Percentiles rank a stretch among this genome's conserved stretches.
phyloP scores from a whole-genome alignment of 2,329 filamentous ascomycete genomes.

The Sphaerostilbella broomeana region DNA sequence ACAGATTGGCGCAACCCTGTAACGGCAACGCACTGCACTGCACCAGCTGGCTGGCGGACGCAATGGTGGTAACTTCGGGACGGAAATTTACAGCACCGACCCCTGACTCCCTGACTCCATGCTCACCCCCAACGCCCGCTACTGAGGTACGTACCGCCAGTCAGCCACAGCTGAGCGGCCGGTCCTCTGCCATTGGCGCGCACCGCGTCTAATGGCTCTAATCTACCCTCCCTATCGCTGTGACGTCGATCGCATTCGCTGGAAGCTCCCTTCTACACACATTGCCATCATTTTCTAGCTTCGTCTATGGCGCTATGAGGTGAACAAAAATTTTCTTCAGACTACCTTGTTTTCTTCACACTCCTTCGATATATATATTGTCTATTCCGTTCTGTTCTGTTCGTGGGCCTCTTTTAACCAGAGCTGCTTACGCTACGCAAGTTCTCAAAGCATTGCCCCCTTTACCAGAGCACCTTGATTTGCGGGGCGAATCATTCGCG shows the following conservation, averaged over 20 bases:
- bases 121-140: background rate
- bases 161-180: constrained; percentile 12
- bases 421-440: background rate
- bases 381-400: background rate
- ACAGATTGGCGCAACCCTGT: constrained; percentile 10
- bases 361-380: background rate
- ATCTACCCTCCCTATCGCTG: constrained; percentile 1
- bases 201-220: constrained; percentile 5
- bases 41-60: too few relatives aligned
- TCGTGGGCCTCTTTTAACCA: too few relatives aligned
- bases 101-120: constrained; percentile 3
- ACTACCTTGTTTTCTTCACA: background rate
- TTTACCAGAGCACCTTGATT: background rate
- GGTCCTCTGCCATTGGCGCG: constrained; percentile 11
- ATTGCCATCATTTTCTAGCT: background rate
- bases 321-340: constrained; percentile 1
- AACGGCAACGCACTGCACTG: background rate
- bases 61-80: too few relatives aligned
- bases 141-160: constrained; percentile 4
- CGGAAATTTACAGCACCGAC: constrained; percentile 19
- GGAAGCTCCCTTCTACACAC: background rate
- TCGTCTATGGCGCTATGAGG: constrained; percentile 9
- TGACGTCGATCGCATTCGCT: constrained; percentile 12
- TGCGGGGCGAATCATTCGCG: background rate
- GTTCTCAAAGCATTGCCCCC: background rate